A percentile compares a stretch with the other conserved stretches of the same genome.
Conservation (phyloP, 2,329 filamentous ascomycete species). For the Aspergillus pseudoglaucus region DNA sequence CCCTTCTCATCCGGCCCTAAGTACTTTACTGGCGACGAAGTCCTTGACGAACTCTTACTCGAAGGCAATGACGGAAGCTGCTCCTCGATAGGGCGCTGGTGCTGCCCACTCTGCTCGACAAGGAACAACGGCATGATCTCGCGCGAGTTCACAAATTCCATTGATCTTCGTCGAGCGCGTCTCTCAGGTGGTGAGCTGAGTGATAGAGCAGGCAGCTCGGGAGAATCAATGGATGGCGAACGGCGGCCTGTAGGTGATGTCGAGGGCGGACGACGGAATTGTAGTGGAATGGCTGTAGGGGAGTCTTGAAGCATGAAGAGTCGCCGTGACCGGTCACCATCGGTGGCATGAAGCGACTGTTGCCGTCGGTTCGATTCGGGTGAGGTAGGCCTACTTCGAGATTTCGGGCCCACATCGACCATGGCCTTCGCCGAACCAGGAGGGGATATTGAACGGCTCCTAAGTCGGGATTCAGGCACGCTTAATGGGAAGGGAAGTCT, state of each 20-base stretch:
- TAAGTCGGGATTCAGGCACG: conserved; percentile 16
- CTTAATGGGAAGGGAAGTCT: conserved; percentile 4
- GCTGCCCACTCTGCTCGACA: conserved; percentile 56
- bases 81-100: conserved; percentile 34
- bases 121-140: conserved; percentile 80
- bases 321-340: conserved; percentile 16
- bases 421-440: conserved; percentile 21
- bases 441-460: conserved; percentile 33
- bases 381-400: conserved; percentile 30
- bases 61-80: conserved; percentile 38
- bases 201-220: conserved; percentile 27
- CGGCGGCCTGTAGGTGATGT: conserved; percentile 39
- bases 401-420: conserved; percentile 23
- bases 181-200: conserved; percentile 39
- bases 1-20: too few relatives aligned
- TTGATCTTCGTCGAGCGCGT: conserved; percentile 44
- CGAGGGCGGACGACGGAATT: conserved; percentile 46
- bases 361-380: conserved; percentile 11
- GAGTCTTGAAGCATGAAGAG: conserved; percentile 33
- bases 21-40: conserved; percentile 21
- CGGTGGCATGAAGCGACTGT: not conserved
- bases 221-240: conserved; percentile 34
- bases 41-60: conserved; percentile 2
- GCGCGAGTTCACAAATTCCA: conserved; percentile 48
- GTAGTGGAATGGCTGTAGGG: conserved; percentile 51